Conservation (phyloP, 2,329 filamentous ascomycete species). For the Fusarium siculi region DNA sequence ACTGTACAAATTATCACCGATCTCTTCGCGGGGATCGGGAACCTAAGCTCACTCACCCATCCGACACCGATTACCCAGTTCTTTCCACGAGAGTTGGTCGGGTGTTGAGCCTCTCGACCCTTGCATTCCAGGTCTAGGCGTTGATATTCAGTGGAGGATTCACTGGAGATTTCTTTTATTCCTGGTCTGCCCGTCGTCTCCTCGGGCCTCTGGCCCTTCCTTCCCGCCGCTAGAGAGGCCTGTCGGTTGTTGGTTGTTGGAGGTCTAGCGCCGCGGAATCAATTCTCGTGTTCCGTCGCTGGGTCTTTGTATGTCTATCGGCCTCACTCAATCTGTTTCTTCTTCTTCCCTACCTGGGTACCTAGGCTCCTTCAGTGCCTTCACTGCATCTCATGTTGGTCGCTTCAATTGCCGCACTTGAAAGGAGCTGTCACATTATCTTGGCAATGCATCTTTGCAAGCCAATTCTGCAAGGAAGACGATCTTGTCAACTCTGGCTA, state of each 20-base stretch:
- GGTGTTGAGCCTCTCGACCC: conserved; percentile 30
- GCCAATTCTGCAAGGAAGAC: conserved; percentile 10
- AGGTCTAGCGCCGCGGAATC: conserved; percentile 36
- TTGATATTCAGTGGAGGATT: not conserved
- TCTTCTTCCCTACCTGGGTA: not conserved
- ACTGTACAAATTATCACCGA: not conserved
- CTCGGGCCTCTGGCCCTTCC: conserved; percentile 30
- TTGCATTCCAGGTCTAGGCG: conserved; percentile 5
- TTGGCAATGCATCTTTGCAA: conserved; percentile 2
- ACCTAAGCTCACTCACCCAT: conserved; percentile 5
- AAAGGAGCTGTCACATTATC: not conserved
- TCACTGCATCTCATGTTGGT: not conserved
- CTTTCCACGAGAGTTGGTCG: conserved; percentile 8
- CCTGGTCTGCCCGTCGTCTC: conserved; percentile 12
- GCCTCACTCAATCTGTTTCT: conserved; percentile 12
- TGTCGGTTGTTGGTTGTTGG: conserved; percentile 26
- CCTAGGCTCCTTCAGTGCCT: not conserved
- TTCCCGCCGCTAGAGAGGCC: conserved; percentile 36
- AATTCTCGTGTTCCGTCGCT: conserved; percentile 21
- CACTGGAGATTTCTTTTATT: not conserved
- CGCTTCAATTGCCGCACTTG: conserved; percentile 11
- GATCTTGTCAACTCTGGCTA: conserved; percentile 1
- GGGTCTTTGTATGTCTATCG: not conserved
- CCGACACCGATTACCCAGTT: not conserved
- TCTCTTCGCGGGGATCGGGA: conserved; percentile 18